Percentiles rank a stretch among this genome's conserved stretches.
These are phyloP conservation scores for Rugiboletus extremiorientalis DNA, from an alignment of 1,284 basidiomycete species.

Conservation along the genomic window DNA sequence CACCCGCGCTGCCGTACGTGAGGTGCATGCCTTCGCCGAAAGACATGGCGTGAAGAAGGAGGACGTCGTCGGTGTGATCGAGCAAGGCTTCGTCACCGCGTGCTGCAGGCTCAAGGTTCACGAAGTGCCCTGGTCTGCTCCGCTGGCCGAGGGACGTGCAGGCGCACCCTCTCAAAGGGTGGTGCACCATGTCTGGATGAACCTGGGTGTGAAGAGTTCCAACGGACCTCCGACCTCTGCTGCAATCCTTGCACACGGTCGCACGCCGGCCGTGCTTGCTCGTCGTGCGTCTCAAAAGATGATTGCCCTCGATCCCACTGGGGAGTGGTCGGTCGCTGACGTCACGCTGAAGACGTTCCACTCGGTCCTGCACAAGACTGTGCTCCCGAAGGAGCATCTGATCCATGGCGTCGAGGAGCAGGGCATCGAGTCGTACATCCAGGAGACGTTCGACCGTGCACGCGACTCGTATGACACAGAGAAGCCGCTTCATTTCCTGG, in stretches of 20 bases:
- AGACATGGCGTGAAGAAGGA: too few species aligned
- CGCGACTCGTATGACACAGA: neutral
- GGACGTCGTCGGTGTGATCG: neutral
- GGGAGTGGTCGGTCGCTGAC: neutral
- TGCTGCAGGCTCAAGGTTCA: neutral
- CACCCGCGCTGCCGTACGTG: neutral
- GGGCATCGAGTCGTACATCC: neutral
- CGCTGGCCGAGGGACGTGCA: neutral
- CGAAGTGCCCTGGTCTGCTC: neutral
- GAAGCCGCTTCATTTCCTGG: neutral
- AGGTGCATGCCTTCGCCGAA: neutral
- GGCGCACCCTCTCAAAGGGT: neutral
- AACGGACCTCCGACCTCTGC: too few species aligned
- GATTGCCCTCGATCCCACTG: neutral
- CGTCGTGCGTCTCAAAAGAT: neutral
- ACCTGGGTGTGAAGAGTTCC: neutral
- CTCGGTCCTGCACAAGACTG: neutral
- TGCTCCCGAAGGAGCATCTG: neutral
- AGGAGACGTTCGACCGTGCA: neutral
- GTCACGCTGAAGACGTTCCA: neutral
- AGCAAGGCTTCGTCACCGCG: neutral
- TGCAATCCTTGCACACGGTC: too few species aligned
- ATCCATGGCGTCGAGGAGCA: neutral
- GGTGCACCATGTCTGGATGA: neutral
- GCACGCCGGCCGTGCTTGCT: neutral